These are phyloP conservation scores for Simplicillium sp. DNA, from an alignment of 2,329 filamentous ascomycete genomes.

Conservation along the genomic window DNA sequence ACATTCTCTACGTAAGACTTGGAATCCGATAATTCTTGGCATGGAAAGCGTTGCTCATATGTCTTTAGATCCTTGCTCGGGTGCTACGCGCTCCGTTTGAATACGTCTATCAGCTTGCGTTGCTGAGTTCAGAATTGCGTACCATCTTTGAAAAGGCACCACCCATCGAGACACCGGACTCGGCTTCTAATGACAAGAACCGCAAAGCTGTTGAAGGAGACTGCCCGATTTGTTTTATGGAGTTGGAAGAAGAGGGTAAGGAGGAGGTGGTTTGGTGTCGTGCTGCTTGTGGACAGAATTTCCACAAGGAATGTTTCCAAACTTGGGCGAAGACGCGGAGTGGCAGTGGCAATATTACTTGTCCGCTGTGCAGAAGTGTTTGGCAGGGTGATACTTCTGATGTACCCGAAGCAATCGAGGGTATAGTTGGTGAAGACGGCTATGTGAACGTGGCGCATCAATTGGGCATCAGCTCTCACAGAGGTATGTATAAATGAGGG, in stretches of 20 bases:
- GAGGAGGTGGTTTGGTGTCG: slow-evolving; percentile 39
- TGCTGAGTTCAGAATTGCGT: slow-evolving; percentile 48
- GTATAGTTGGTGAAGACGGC: slow-evolving; percentile 35
- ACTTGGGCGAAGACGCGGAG: slow-evolving; percentile 36
- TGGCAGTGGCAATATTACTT: slow-evolving; percentile 34
- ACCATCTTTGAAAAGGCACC: slow-evolving; percentile 48
- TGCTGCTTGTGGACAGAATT: slow-evolving; percentile 44
- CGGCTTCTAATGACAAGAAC: slow-evolving; percentile 20
- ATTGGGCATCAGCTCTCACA: slow-evolving; percentile 43
- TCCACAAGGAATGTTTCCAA: slow-evolving; percentile 43
- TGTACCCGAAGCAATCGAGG: slow-evolving; percentile 30
- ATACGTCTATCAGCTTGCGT: slow-evolving; percentile 52
- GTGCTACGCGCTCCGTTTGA: slow-evolving; percentile 48
- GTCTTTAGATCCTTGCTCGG: slow-evolving; percentile 39
- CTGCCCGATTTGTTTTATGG: slow-evolving; percentile 48
- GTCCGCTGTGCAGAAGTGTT: slow-evolving; percentile 49
- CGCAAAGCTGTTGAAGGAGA: slow-evolving; percentile 42
- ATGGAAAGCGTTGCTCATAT: neutral
- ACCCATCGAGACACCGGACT: slow-evolving; percentile 28
- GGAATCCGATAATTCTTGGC: neutral
- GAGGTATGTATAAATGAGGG: slow-evolving; percentile 29
- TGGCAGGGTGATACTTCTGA: slow-evolving; percentile 40
- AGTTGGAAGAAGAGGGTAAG: slow-evolving; percentile 24
- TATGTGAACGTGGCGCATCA: slow-evolving; percentile 54
- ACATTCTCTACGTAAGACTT: slow-evolving; percentile 45